Conservation (phyloP, 106 monocot genomes). For the Dioscorea alata region DNA sequence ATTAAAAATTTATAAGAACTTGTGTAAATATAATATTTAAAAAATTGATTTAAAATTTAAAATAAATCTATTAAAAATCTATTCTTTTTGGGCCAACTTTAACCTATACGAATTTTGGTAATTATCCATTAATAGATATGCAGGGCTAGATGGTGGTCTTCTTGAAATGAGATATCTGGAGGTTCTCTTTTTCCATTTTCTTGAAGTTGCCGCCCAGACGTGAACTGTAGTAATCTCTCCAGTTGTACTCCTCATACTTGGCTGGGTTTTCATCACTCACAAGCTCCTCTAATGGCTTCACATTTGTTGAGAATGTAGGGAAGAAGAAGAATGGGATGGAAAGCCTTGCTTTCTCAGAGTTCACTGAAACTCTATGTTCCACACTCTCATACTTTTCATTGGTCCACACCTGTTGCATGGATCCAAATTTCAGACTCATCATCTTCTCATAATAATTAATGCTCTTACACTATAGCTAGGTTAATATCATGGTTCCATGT, state of each 20-base stretch:
- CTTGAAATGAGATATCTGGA: conserved; percentile 9
- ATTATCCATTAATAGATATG: too few relatives aligned
- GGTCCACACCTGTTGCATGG: conserved; percentile 13
- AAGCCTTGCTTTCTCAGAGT: conserved; percentile 13
- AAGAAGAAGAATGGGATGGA: conserved; percentile 12
- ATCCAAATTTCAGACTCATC: too few relatives aligned
- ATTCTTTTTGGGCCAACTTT: too few relatives aligned
- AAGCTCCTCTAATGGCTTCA: conserved; percentile 7
- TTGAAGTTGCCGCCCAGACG: conserved; percentile 1
- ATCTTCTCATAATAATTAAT: too few relatives aligned
- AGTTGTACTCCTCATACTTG: conserved; percentile 1
- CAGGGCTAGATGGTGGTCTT: not conserved
- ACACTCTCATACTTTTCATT: conserved; percentile 17
- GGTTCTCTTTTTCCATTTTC: not conserved
- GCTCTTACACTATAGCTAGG: too few relatives aligned
- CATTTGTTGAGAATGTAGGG: not conserved
- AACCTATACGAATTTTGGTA: too few relatives aligned
- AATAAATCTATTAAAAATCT: too few relatives aligned
- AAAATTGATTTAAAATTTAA: too few relatives aligned
- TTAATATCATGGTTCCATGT: too few relatives aligned
- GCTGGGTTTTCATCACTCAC: not conserved
- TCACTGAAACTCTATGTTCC: conserved; percentile 18
- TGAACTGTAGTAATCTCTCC: conserved; percentile 1
- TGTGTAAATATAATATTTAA: too few relatives aligned
- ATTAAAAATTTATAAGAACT: too few relatives aligned